phyloP scores from a whole-genome alignment of 129 eudicot genomes.

The Tagetes patula region DNA sequence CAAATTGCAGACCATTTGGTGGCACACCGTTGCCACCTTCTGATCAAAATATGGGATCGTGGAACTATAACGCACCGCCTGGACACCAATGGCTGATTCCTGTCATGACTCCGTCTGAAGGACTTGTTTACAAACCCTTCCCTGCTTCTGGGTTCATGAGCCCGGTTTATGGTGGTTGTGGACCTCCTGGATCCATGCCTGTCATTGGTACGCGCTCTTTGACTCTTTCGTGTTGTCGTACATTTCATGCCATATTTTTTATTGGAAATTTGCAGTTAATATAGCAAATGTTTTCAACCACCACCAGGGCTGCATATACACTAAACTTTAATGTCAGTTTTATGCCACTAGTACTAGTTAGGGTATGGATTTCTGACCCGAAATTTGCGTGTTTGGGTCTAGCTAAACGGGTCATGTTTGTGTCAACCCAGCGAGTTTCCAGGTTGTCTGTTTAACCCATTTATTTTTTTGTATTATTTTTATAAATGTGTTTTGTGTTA shows the following conservation, averaged over 20 bases:
- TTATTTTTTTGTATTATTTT: too few species aligned
- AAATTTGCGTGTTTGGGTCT: too few species aligned
- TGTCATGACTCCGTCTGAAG: conserved; percentile 93
- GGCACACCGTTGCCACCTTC: conserved; percentile 40
- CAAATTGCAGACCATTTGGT: conserved; percentile 39
- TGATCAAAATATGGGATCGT: conserved; percentile 49
- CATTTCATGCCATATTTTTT: not conserved
- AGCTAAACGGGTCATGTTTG: too few species aligned
- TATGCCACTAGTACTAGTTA: too few species aligned
- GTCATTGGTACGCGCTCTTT: conserved; percentile 31
- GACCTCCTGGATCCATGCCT: conserved; percentile 58
- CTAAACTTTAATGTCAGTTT: too few species aligned
- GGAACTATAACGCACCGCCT: conserved; percentile 55
- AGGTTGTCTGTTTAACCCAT: too few species aligned
- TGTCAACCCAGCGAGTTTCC: too few species aligned
- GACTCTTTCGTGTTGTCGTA: not conserved
- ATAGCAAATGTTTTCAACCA: too few species aligned
- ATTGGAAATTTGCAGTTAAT: too few species aligned
- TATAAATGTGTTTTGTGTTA: too few species aligned
- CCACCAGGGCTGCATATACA: too few species aligned
- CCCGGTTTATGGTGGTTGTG: conserved; percentile 53
- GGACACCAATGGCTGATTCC: conserved; percentile 92
- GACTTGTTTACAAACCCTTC: conserved; percentile 89
- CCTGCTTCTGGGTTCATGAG: conserved; percentile 60
- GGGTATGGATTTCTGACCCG: too few species aligned